These are phyloP conservation scores for Aspergillus terreus DNA, from an alignment of 2,329 filamentous ascomycete species.

Conservation along the genomic window DNA sequence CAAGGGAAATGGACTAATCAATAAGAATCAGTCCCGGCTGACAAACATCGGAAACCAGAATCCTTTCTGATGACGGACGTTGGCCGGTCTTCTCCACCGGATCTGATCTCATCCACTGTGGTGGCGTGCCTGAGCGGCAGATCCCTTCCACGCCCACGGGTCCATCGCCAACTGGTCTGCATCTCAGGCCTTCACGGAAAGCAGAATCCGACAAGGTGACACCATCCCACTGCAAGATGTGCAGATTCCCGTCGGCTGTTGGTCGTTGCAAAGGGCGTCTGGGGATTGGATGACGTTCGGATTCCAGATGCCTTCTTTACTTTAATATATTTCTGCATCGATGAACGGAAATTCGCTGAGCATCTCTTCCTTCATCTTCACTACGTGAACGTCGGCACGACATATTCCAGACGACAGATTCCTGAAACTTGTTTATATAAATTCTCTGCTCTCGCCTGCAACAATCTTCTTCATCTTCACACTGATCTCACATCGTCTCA, in stretches of 20 bases:
- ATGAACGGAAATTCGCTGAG: too few species aligned
- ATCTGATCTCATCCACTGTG: background rate
- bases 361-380: too few species aligned
- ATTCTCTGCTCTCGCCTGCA: background rate
- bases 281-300: background rate
- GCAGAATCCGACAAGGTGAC: background rate
- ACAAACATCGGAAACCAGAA: background rate
- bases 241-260: background rate
- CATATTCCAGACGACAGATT: too few species aligned
- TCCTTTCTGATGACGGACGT: background rate
- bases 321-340: too few species aligned
- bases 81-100: background rate
- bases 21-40: background rate
- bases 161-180: background rate
- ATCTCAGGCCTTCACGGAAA: background rate
- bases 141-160: background rate
- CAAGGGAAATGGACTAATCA: too few species aligned
- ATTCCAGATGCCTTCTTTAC: background rate
- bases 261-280: background rate
- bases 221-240: background rate
- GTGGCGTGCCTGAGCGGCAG: background rate
- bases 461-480: background rate
- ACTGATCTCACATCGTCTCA: background rate
- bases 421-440: background rate
- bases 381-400: too few species aligned